Evolutionary conservation across 2,329 filamentous ascomycete species (phyloP).

Genomic region (Paraconiothyrium sp.): DNA sequence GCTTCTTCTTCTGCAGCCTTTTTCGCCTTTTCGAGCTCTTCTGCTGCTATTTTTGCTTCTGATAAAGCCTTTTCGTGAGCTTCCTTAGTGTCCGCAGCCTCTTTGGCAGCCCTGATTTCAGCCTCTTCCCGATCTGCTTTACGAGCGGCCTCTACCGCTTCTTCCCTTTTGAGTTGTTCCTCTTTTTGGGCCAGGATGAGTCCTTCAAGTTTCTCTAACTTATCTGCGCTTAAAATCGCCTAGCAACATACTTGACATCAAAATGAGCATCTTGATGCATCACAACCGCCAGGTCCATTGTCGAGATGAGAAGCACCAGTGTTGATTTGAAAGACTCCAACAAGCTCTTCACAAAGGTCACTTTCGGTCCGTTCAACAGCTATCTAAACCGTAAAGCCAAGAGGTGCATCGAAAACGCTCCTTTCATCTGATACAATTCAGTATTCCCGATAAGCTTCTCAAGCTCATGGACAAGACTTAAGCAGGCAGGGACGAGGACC

Average conservation of each 20-base stretch:
- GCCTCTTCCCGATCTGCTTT: slow-evolving; percentile 51
- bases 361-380: not conserved
- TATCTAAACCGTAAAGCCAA: not conserved
- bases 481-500: not conserved
- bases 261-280: not conserved
- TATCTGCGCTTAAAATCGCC: not conserved
- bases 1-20: slow-evolving; percentile 56
- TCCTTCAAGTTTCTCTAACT: slow-evolving; percentile 32
- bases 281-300: slow-evolving; percentile 2
- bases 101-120: slow-evolving; percentile 38
- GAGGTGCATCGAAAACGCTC: not conserved
- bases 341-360: not conserved
- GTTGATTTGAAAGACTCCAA: not conserved
- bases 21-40: slow-evolving; percentile 53
- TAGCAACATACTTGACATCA: not conserved
- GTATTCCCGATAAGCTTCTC: not conserved
- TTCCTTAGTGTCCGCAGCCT: slow-evolving; percentile 49
- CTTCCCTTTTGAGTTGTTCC: slow-evolving; percentile 20
- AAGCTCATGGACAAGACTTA: not conserved
- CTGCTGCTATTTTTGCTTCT: slow-evolving; percentile 36
- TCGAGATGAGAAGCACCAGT: not conserved
- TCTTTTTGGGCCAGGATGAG: slow-evolving; percentile 48
- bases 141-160: slow-evolving; percentile 40
- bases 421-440: not conserved
- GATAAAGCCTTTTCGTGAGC: slow-evolving; percentile 59